Base-by-base conservation (phyloP, 2,329 filamentous ascomycete genomes). In the Rosellinia necatrix region DNA sequence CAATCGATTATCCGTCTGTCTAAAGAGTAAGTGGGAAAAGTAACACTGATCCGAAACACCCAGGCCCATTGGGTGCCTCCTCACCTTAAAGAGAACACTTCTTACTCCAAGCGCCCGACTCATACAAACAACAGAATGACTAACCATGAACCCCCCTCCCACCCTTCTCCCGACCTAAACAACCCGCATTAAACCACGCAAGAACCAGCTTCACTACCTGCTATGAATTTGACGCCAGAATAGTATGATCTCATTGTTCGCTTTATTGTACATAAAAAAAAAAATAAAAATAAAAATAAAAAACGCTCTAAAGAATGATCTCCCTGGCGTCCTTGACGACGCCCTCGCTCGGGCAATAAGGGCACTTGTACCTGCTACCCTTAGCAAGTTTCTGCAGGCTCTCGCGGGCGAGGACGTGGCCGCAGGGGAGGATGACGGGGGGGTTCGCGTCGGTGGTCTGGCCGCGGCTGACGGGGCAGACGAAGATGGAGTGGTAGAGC, bases 401-500 rank as follows among this genome's bases (percentile, higher is more conserved):
- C 68, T 97, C 92, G 62, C 87, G 83, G 15, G 92, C 92, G 57
- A 99, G 87, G 49, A 97, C 93, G 75, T 99, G 94, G 5, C 94
- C 93, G 69, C 94, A 99, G 0, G 91, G 90, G 69, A 99, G 86
- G 84, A 97, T 94, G 89, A 97, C 96, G 2, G 94, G 92, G 9
- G 94, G 94, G 71, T 99, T 99, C 21, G 81, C 76, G 68, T 96
- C 92, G 0, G 93, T 99, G 0, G 90, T 92, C 73, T 99, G 94
- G 70, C 97, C 94, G 72, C 97, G 97, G 67, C 89, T 92, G 4
- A 99, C 94, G 0, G 94, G 94, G 69, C 94, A 99, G 37, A 99
- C 94, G 70, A 99, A 99, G 69, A 99, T 97, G 53, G 90, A 90
- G 73, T 99, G 94, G 77, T 96, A 99, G 44, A 87, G 78, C 81